Conservation (phyloP, 345 rosid species). For the Erodium maritimum region DNA sequence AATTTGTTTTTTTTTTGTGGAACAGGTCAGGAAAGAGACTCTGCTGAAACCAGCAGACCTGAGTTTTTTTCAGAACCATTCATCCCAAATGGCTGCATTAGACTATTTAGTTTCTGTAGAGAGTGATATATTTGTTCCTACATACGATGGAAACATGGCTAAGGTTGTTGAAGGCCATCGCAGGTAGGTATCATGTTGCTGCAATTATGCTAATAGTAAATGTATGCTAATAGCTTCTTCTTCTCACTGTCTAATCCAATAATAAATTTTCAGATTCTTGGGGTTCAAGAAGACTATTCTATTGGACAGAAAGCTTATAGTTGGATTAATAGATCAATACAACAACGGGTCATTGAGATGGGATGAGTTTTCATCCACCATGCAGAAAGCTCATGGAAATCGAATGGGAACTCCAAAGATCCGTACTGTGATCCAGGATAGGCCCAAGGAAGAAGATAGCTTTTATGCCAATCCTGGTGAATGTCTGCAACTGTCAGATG, state of each 20-base stretch:
- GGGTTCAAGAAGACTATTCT: slow-evolving; percentile 24
- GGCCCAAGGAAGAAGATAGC: slow-evolving; percentile 39
- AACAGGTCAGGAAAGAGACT: slow-evolving; percentile 39
- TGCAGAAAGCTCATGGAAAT: slow-evolving; percentile 22
- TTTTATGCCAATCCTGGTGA: slow-evolving; percentile 42
- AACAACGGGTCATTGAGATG: slow-evolving; percentile 15
- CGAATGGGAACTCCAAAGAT: slow-evolving; percentile 20
- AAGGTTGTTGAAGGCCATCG: slow-evolving; percentile 42
- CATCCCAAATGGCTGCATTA: slow-evolving; percentile 37
- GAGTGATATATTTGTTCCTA: slow-evolving; percentile 32
- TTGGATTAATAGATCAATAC: slow-evolving; percentile 19
- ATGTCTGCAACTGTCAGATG: slow-evolving; percentile 21
- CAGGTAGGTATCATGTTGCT: slow-evolving; percentile 20
- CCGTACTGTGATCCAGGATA: slow-evolving; percentile 23
- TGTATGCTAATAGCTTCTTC: neutral
- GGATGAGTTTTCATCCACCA: slow-evolving; percentile 22
- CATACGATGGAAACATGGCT: slow-evolving; percentile 22
- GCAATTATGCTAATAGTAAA: neutral
- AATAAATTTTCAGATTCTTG: slow-evolving; percentile 15
- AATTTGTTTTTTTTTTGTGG: slow-evolving; percentile 3
- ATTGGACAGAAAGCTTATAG: slow-evolving; percentile 22
- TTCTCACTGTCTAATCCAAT: neutral
- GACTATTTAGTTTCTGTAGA: slow-evolving; percentile 33
- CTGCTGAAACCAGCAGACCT: slow-evolving; percentile 22
- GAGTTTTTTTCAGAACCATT: slow-evolving; percentile 23